These are phyloP conservation scores for Coemansia umbellata DNA, from an alignment of 192 early-diverging fungal species.

Conservation along the genomic window DNA sequence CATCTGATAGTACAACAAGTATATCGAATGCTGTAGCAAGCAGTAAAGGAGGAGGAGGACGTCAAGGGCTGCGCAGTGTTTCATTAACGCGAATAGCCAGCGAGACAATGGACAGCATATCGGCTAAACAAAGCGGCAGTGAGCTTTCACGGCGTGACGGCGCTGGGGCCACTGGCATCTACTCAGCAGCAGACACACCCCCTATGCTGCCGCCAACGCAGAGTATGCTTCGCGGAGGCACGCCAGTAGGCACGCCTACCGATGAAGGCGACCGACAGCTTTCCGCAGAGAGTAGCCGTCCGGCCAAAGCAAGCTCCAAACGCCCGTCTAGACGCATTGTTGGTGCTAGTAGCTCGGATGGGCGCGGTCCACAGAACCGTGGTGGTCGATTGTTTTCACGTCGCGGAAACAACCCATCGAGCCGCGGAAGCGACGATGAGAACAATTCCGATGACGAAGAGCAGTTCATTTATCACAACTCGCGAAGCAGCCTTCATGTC, in stretches of 20 bases:
- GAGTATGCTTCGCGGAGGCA: conserved; percentile 15
- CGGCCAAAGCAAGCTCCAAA: conserved; percentile 3
- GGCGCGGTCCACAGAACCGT: conserved; percentile 10
- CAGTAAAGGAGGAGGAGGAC: background rate
- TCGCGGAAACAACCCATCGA: conserved; percentile 25
- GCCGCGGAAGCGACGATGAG: conserved; percentile 47
- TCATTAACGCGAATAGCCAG: conserved; percentile 33
- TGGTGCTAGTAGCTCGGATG: conserved; percentile 12
- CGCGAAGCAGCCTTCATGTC: conserved; percentile 48
- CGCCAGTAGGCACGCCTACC: conserved; percentile 33
- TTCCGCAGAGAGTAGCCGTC: conserved; percentile 22
- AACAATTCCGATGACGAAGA: conserved; percentile 38
- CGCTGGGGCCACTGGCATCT: background rate
- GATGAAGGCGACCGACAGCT: conserved; percentile 49
- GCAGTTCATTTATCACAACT: conserved; percentile 51
- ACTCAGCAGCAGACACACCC: conserved; percentile 1
- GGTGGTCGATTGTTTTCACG: conserved; percentile 30
- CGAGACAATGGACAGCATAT: conserved; percentile 11
- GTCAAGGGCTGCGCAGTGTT: conserved; percentile 25
- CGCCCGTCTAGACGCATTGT: conserved; percentile 10
- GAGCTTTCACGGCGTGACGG: conserved; percentile 18
- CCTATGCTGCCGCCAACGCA: conserved; percentile 1
- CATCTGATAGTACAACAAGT: conserved; percentile 1
- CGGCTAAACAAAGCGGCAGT: conserved; percentile 20
- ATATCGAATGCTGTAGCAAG: conserved; percentile 1